These are phyloP conservation scores for Capsicum chinense DNA, from an alignment of 257 asterid genomes.

Conservation along the genomic window DNA sequence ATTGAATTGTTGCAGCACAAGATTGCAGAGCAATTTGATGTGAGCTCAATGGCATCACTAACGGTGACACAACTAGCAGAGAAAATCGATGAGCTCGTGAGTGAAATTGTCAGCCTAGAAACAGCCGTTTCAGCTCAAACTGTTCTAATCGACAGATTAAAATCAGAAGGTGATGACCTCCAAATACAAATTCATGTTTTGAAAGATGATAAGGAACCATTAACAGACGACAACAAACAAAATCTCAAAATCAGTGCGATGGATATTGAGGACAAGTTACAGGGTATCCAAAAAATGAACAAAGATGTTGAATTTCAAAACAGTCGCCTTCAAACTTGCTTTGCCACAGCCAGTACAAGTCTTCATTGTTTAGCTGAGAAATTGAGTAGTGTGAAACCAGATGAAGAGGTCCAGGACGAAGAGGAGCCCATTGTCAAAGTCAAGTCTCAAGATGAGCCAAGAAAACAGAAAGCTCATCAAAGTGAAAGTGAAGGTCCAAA, in stretches of 20 bases:
- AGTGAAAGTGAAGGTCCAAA: slow-evolving; percentile 14
- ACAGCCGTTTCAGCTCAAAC: slow-evolving; percentile 83
- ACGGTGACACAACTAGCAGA: slow-evolving; percentile 81
- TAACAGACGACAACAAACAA: slow-evolving; percentile 38
- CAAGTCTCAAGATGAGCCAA: slow-evolving; percentile 32
- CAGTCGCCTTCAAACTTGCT: slow-evolving; percentile 54
- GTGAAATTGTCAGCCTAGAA: slow-evolving; percentile 72
- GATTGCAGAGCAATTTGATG: slow-evolving; percentile 38
- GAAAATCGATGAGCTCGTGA: slow-evolving; percentile 82
- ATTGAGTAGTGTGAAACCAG: slow-evolving; percentile 60
- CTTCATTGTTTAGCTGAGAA: slow-evolving; percentile 65
- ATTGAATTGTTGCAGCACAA: slow-evolving; percentile 35
- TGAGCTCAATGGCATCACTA: slow-evolving; percentile 41
- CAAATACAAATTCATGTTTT: slow-evolving; percentile 56
- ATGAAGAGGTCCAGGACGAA: slow-evolving; percentile 62
- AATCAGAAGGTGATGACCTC: slow-evolving; percentile 70
- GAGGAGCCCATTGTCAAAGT: slow-evolving; percentile 11
- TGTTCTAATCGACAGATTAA: slow-evolving; percentile 64
- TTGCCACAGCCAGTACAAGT: slow-evolving; percentile 60
- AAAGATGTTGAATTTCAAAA: slow-evolving; percentile 60
- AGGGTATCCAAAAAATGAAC: slow-evolving; percentile 54
- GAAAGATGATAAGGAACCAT: slow-evolving; percentile 58
- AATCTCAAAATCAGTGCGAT: slow-evolving; percentile 49
- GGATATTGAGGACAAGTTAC: slow-evolving; percentile 71
- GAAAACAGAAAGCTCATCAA: slow-evolving; percentile 18